Base-by-base conservation (phyloP, 495 filamentous ascomycete genomes). In the Penicillium paxilli region DNA sequence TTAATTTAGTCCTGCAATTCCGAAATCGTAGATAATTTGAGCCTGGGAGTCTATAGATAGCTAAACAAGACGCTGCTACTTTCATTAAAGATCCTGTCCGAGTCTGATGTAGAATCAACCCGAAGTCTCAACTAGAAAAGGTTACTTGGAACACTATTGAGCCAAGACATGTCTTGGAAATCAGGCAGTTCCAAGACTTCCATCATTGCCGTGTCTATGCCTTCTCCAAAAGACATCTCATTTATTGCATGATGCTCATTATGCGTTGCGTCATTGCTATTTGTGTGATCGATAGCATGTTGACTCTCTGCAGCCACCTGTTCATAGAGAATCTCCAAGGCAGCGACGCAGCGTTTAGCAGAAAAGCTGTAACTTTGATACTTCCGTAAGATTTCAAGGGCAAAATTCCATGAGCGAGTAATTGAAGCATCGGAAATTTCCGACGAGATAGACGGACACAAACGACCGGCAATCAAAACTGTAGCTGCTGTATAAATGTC, bases 141-240 rank as follows among this genome's bases (percentile, higher is more conserved):
- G 51, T 63, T 69, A 38, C 66, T 73, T 4, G 70, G 68, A 10
- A 73, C 70, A 25, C 70, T 73, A 21, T 73, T 70, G 3, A 73
- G 37, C 70, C 70, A 73, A 14, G 68, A 71, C 68, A 73, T 73
- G 45, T 73, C 68, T 40, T 69, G 68, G 33, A 73, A 70, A 28
- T 73, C 70, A 1, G 63, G 58, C 2, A 70, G 33, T 21, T 73
- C 70, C 47, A 71, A 63, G 0, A 51, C 49, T 21, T 71, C 68
- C n/a, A 73, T 28, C 7, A 71, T 49, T n/a, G 56, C 54, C 0
- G 63, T 51, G 55, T 65, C 63, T 35, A 71, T 60, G 4, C 63
- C 64, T 42, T 69, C 70, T 14, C 65, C 70, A 14, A 70, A 55
- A 0, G 67, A 62, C 10, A 67, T 50, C 19, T 72, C 67, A 25